These are phyloP conservation scores for Hevea brasiliensis DNA, from an alignment of 345 rosid genomes.

Conservation along the genomic window DNA sequence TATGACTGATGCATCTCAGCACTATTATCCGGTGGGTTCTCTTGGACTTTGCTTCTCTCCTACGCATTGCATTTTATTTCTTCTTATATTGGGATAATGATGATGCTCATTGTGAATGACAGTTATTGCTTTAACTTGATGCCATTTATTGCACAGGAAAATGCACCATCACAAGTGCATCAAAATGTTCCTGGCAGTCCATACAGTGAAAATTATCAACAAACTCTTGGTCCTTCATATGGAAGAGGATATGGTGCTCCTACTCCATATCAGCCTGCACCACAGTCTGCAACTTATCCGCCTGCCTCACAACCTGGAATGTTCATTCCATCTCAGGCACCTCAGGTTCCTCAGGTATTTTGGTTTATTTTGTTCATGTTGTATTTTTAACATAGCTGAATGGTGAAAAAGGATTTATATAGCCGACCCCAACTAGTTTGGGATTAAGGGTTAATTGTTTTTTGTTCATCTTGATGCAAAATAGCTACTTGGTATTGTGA, in stretches of 20 bases:
- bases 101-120: constrained; percentile 14
- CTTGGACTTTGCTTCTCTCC: constrained; percentile 6
- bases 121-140: not conserved
- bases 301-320: constrained; percentile 26
- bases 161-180: constrained; percentile 40
- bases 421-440: no score
- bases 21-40: constrained; percentile 46
- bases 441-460: no score
- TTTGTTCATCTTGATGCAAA: constrained; percentile 1
- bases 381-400: no score
- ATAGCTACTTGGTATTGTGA: not conserved
- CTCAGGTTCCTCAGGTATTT: constrained; percentile 63
- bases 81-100: not conserved
- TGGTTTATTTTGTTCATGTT: not conserved
- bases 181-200: constrained; percentile 49
- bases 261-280: constrained; percentile 36
- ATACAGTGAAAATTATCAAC: constrained; percentile 66
- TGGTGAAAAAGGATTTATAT: no score
- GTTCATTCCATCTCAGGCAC: constrained; percentile 70
- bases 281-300: not conserved
- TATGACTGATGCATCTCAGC: constrained; percentile 37
- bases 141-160: constrained; percentile 33
- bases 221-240: constrained; percentile 44
- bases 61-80: not conserved
- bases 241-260: constrained; percentile 52